Evolutionary conservation across 306 rosid species (phyloP).

Genomic region (Senna tora): DNA sequence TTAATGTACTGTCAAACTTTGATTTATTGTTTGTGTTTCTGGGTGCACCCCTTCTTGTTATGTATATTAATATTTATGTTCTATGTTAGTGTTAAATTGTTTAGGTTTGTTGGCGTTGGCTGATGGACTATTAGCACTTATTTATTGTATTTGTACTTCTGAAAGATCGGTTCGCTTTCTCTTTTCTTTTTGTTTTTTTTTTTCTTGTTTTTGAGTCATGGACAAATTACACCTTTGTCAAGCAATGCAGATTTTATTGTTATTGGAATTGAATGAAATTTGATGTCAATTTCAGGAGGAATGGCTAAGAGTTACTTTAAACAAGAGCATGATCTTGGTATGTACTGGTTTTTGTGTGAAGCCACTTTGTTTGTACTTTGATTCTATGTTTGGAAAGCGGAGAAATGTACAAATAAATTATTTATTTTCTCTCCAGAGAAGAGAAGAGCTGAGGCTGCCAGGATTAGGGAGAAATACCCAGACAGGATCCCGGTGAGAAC

Average conservation of each 20-base stretch:
- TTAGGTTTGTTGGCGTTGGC: slow-evolving; percentile 16
- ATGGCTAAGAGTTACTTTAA: slow-evolving; percentile 89
- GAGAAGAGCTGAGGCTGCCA: slow-evolving; percentile 80
- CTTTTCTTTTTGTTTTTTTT: no score
- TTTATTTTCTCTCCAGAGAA: slow-evolving; percentile 57
- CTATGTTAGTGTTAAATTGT: slow-evolving; percentile 5
- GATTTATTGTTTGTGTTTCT: neutral
- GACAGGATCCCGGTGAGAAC: slow-evolving; percentile 80
- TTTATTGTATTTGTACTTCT: neutral
- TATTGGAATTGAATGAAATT: slow-evolving; percentile 15
- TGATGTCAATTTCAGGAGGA: slow-evolving; percentile 52
- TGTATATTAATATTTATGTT: neutral
- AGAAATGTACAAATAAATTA: neutral
- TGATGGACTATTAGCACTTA: neutral
- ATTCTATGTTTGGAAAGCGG: slow-evolving; percentile 11
- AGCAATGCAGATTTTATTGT: neutral
- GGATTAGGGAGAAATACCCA: slow-evolving; percentile 83
- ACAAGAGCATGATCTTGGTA: slow-evolving; percentile 90
- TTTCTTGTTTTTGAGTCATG: neutral
- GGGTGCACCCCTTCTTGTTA: neutral
- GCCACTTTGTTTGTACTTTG: neutral
- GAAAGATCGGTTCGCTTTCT: neutral
- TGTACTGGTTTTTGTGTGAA: neutral
- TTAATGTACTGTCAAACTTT: neutral
- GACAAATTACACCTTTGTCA: slow-evolving; percentile 10